Base-by-base conservation (phyloP, 148 eudicot genomes). In the Chenopodium berlandieri region DNA sequence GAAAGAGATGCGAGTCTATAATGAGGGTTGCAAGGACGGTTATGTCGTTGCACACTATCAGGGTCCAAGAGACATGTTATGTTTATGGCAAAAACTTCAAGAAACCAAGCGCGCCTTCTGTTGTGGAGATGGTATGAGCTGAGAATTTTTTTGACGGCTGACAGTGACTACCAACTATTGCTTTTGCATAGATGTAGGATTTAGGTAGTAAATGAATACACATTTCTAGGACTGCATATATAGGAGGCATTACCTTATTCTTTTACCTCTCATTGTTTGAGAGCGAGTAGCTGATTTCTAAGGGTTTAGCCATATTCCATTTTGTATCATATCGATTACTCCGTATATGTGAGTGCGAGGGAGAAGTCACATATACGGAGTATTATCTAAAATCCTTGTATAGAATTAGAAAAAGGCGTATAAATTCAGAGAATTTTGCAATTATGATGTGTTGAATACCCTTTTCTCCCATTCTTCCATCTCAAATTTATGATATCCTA, bases 51-150 rank as follows among this genome's bases (percentile, higher is more conserved):
- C 99, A 3, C 99, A 97, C 82, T 97, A 94, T 83, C 99, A 97
- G 89, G 89, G 89, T 76, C 98, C 98, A 0, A 75, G 98, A 89
- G 98, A 97, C 84, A 85, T 97, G 91, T 89, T 94, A 1, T 97
- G 99, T 82, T 81, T 97, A 77, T 97, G 99, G 99, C 98, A 97
- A 82, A 94, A 97, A 86, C 93, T 97, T 81, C 86, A 90, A 86
- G 93, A 92, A 85, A 74, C 47, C n/a, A 92, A 94, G 32, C 93
- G 88, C 25, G 91, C 94, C 19, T 60, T 56, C 40, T 97, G 99
- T 75, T 97, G 99, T 76, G 87, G 91, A 37, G 90, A 89, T 46
- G 83, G 79, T 22, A 64, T 16, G 69, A 80, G 75, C 66, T 78
- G 46, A 65, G 69, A 14, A 30, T 8, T 47, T 48, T 44, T 68